Percentiles rank a stretch among this genome's conserved stretches.
phyloP scores from a whole-genome alignment of 163 green algal species.

The Volvox carteri region DNA sequence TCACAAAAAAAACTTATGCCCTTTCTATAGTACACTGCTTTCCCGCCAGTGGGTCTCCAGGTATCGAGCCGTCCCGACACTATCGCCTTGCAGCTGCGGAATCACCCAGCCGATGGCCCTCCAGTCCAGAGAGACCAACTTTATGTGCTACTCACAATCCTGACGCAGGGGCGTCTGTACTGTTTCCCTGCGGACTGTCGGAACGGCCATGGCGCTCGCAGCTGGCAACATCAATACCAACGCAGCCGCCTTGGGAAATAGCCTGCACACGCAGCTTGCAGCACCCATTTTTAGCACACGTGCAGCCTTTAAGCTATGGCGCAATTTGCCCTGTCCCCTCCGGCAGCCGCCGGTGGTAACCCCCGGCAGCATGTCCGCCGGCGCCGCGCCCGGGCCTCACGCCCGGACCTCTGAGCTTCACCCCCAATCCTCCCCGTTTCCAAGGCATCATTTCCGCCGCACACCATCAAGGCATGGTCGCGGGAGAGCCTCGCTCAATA shows the following conservation, averaged over 20 bases:
- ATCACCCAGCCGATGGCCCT: no score
- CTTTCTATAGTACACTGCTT: no score
- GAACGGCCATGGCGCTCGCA: not conserved
- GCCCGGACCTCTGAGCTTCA: not conserved
- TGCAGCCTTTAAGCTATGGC: not conserved
- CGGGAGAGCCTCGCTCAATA: not conserved
- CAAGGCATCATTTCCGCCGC: not conserved
- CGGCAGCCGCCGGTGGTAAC: not conserved
- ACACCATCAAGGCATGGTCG: not conserved
- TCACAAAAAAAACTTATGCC: no score
- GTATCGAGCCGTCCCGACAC: no score
- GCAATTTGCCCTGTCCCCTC: not conserved
- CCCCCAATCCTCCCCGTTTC: no score
- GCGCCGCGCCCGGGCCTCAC: not conserved
- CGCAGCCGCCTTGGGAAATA: not conserved
- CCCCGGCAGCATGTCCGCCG: not conserved
- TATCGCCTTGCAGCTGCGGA: no score
- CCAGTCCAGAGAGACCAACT: no score
- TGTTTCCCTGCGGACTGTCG: not conserved
- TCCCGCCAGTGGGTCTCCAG: no score
- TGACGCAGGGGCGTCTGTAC: no score
- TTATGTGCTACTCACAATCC: no score
- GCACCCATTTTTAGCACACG: not conserved
- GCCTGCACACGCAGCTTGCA: not conserved
- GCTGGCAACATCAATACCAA: not conserved